A percentile compares a stretch with the other conserved stretches of the same genome.
Evolutionary conservation across 2,329 filamentous ascomycete species (phyloP).

Genomic region (Coccinonectria pachysandricola): DNA sequence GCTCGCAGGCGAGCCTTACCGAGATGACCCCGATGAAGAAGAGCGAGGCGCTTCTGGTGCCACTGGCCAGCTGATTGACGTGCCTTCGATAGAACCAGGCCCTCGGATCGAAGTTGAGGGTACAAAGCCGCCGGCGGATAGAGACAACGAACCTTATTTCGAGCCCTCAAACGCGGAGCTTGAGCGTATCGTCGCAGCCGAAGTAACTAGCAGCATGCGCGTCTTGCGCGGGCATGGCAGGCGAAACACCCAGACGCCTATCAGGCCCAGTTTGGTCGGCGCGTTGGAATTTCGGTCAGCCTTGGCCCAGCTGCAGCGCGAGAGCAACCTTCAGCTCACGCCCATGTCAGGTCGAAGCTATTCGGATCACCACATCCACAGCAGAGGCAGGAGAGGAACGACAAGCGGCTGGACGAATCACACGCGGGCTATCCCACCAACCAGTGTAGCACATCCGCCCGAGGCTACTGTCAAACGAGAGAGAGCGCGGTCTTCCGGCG

Average conservation of each 20-base stretch:
- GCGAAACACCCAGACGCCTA: conserved; percentile 69
- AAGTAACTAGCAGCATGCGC: conserved; percentile 89
- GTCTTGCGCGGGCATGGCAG: conserved; percentile 58
- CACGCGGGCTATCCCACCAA: too few species aligned
- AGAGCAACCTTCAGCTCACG: conserved; percentile 63
- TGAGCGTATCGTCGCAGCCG: conserved; percentile 60
- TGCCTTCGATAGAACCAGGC: conserved; percentile 33
- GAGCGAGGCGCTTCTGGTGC: conserved; percentile 11
- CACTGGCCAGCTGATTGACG: conserved; percentile 22
- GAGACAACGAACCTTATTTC: conserved; percentile 24
- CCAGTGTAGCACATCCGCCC: too few species aligned
- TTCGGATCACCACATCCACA: conserved; percentile 23
- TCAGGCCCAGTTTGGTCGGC: conserved; percentile 85
- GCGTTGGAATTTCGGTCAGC: conserved; percentile 90
- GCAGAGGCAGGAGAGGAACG: conserved; percentile 18
- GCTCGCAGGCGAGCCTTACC: conserved; percentile 48
- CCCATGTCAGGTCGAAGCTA: conserved; percentile 56
- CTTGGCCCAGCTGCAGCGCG: conserved; percentile 74
- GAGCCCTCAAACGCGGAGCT: conserved; percentile 43
- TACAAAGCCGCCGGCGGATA: conserved; percentile 22
- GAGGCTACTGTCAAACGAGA: conserved; percentile 10
- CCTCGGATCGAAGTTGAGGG: conserved; percentile 38
- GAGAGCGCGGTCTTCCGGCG: conserved; percentile 38
- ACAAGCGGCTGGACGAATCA: conserved; percentile 15
- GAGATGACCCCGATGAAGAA: conserved; percentile 40